A percentile compares a stretch with the other conserved stretches of the same genome.
These are phyloP conservation scores for Blastomyces emzantsi DNA, from an alignment of 2,329 filamentous ascomycete species.

Conservation along the genomic window DNA sequence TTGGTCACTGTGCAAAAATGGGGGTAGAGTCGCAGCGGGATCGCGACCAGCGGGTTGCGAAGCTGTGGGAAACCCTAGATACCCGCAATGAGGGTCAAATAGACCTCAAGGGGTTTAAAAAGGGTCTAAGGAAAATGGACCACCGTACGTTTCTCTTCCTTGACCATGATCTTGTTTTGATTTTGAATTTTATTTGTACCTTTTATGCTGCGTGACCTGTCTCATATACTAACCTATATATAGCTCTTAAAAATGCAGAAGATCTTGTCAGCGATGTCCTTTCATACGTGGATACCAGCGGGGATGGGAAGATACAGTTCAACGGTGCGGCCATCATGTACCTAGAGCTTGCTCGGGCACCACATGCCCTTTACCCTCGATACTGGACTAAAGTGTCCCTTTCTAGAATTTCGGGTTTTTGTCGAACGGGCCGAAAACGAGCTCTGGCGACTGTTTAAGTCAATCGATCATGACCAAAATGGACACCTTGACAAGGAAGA, in stretches of 20 bases:
- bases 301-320: slow-evolving; percentile 84
- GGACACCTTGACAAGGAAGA: slow-evolving; percentile 83
- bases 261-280: slow-evolving; percentile 73
- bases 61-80: slow-evolving; percentile 77
- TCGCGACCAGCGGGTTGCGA: slow-evolving; percentile 70
- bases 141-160: slow-evolving; percentile 55
- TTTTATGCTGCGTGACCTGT: background rate
- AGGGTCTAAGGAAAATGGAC: slow-evolving; percentile 77
- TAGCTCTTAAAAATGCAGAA: slow-evolving; percentile 84
- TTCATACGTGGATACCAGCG: slow-evolving; percentile 71
- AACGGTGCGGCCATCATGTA: slow-evolving; percentile 52
- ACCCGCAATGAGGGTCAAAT: slow-evolving; percentile 66
- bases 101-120: slow-evolving; percentile 74
- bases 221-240: slow-evolving; percentile 13
- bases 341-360: slow-evolving; percentile 12
- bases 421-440: slow-evolving; percentile 81
- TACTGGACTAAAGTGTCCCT: background rate
- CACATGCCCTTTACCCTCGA: background rate
- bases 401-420: slow-evolving; percentile 75
- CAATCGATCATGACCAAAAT: slow-evolving; percentile 77
- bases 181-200: background rate
- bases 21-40: slow-evolving; percentile 67
- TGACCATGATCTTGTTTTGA: background rate
- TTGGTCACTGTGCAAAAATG: slow-evolving; percentile 42
- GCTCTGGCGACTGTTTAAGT: slow-evolving; percentile 69